Conservation (phyloP, 2,329 filamentous ascomycete genomes). For the Ascochyta fabae region DNA sequence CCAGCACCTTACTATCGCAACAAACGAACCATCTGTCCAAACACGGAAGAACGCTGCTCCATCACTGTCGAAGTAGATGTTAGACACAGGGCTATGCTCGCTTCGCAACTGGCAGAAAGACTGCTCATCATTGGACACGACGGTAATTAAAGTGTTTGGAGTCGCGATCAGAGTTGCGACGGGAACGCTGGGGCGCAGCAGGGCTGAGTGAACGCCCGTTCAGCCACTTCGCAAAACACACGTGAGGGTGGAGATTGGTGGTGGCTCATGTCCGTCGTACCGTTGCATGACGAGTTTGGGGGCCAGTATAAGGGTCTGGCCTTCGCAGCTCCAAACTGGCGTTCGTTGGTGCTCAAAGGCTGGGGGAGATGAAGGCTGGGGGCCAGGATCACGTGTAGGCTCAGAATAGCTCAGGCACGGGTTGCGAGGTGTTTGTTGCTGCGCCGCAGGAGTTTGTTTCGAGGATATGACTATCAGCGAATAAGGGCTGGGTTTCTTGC, state of each 20-base stretch:
- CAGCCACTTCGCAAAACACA: slow-evolving; percentile 15
- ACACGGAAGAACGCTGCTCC: background rate
- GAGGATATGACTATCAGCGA: slow-evolving; percentile 7
- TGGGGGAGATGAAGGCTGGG: background rate
- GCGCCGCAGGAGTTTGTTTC: slow-evolving; percentile 27
- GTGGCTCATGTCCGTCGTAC: slow-evolving; percentile 1
- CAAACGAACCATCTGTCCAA: background rate
- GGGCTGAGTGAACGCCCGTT: slow-evolving; percentile 19
- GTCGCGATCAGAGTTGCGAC: slow-evolving; percentile 1
- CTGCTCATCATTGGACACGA: slow-evolving; percentile 24
- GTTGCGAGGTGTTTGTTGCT: slow-evolving; percentile 19
- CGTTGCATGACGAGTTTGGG: background rate
- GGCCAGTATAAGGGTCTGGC: background rate
- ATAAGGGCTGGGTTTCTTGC: slow-evolving; percentile 26
- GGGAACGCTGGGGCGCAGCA: slow-evolving; percentile 16
- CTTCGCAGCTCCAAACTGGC: background rate
- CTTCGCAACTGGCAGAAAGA: slow-evolving; percentile 38
- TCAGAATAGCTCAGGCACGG: background rate
- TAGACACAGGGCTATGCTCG: slow-evolving; percentile 32
- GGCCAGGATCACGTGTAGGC: slow-evolving; percentile 1
- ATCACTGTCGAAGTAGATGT: slow-evolving; percentile 2
- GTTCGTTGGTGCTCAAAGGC: background rate
- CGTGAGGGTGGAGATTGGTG: slow-evolving; percentile 18
- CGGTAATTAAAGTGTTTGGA: background rate
- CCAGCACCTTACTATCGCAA: background rate